A percentile compares a stretch with the other conserved stretches of the same genome.
Conservation (phyloP, 371 early-diverging fungal genomes). For the Choanephora cucurbitarum region DNA sequence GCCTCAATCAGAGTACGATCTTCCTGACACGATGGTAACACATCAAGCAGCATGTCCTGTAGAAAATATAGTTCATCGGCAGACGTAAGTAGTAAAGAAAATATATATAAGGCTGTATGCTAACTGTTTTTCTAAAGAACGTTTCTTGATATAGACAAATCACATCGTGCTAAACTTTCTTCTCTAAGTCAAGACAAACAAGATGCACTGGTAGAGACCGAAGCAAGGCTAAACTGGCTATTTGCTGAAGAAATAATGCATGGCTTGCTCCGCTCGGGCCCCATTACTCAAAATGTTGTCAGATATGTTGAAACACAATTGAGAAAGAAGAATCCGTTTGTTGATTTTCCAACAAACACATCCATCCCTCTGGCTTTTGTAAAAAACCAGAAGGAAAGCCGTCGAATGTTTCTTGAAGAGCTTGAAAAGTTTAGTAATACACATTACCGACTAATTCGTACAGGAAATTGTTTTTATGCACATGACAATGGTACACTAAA, state of each 20-base stretch:
- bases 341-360: conserved; percentile 66
- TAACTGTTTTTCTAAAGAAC: conserved; percentile 15
- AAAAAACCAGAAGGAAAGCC: conserved; percentile 47
- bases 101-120: neutral
- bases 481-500: conserved; percentile 41
- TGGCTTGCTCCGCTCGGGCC: conserved; percentile 61
- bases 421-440: conserved; percentile 50
- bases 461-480: conserved; percentile 66
- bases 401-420: conserved; percentile 61
- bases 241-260: conserved; percentile 81
- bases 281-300: conserved; percentile 56
- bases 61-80: conserved; percentile 27
- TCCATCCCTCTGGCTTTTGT: conserved; percentile 67
- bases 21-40: conserved; percentile 26
- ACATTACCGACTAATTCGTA: conserved; percentile 55
- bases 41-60: conserved; percentile 36
- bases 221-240: conserved; percentile 61
- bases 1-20: conserved; percentile 51
- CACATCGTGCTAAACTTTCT: conserved; percentile 40
- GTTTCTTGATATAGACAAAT: conserved; percentile 32
- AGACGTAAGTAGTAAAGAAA: conserved; percentile 26
- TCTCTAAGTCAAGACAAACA: conserved; percentile 55
- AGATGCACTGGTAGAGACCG: conserved; percentile 63
- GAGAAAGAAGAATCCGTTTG: conserved; percentile 65
- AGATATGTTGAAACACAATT: conserved; percentile 64